Evolutionary conservation across 331 rosid species (phyloP).

Genomic region (Pyrus hybrid): DNA sequence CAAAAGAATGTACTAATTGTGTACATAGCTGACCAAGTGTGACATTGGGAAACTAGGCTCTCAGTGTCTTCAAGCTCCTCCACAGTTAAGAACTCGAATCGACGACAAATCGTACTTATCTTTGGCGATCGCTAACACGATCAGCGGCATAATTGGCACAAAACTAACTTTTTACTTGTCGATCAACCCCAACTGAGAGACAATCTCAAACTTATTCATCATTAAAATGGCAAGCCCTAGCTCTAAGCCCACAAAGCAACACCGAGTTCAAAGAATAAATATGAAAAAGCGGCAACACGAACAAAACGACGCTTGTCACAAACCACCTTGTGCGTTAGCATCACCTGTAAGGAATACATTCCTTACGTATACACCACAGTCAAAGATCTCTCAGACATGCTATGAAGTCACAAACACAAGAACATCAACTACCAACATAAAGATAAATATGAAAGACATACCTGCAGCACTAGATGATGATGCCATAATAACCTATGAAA

Average conservation of each 20-base stretch:
- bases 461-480: no score
- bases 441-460: no score
- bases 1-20: background rate
- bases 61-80: constrained; percentile 58
- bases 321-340: no score
- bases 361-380: no score
- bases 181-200: constrained; percentile 21
- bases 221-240: constrained; percentile 47
- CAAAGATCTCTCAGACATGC: no score
- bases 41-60: constrained; percentile 54
- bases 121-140: constrained; percentile 43
- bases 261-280: constrained; percentile 71
- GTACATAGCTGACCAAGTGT: constrained; percentile 55
- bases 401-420: no score
- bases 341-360: constrained; percentile 20
- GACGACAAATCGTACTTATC: constrained; percentile 48
- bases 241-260: constrained; percentile 55
- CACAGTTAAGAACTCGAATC: constrained; percentile 44
- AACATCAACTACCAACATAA: no score
- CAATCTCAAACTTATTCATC: constrained; percentile 65
- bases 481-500: no score
- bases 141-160: constrained; percentile 62
- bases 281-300: no score
- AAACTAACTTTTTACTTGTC: constrained; percentile 34
- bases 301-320: no score